Base-by-base conservation (phyloP, 164 flowering plant species). In the Tetracentron sinense region DNA sequence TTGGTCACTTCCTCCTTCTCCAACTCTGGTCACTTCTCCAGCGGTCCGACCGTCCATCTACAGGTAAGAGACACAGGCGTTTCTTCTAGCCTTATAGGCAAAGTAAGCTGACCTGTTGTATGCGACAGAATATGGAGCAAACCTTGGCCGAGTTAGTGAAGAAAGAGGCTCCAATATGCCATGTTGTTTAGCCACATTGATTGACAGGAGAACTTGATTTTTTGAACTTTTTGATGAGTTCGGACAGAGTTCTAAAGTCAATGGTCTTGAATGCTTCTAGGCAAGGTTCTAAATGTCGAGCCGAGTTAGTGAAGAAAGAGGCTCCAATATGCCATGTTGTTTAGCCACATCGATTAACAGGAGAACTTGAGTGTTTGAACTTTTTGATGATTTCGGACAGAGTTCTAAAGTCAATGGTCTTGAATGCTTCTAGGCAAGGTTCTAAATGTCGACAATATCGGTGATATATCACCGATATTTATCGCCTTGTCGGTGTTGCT, bases 101-200 rank as follows among this genome's bases (percentile, higher is more conserved):
- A 59, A 25, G 56, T 0, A 8, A 78, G 21, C 22, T 50, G 38
- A 44, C 77, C 4, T 42, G 56, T 51, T 65, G 66, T 0, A 76
- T 23, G 19, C 57, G 69, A 21, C 62, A 48, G 48, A 71, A 76
- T 0, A 78, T 57, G 47, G 54, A 42, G 22, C 63, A 63, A 0
- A 76, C 78, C 0, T 75, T 20, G 30, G 73, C 72, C 0, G 77
- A 65, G 30, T 76, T 70, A 11, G 84, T 76, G 42, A 81, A 78
- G 31, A 81, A 81, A 0, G 79, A 22, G 0, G 77, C 80, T 26
- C 70, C 80, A 17, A 49, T 3, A 75, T 31, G 27, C 74, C 74
- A 29, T 65, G 57, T 23, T 57, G 16, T 29, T 47, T 71, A 0
- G 78, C 81, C 7, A 73, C 69, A 31, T 67, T 66, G 11, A 26